Evolutionary conservation across 1,284 basidiomycete genomes (phyloP), one percentile per base, ranked within the genome.

Genomic region (Leccinum ponderosum): DNA sequence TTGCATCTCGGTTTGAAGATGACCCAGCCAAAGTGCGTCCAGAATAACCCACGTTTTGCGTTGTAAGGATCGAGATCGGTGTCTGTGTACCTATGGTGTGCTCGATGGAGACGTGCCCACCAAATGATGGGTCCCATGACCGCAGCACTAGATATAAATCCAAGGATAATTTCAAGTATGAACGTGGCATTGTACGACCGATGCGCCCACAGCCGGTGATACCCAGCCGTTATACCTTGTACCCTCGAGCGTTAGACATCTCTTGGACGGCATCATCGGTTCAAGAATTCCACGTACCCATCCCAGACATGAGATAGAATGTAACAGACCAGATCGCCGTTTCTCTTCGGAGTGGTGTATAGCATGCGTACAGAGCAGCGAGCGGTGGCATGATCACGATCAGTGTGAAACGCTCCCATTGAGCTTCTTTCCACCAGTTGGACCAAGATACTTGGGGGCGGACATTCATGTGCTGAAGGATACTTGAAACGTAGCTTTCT

Each of bases 1-100:
- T 84, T 90, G 64, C 88, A 83, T 60, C 93, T 85, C 52, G 93
- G 91, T 81, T 93, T 94, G 76, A 95, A 72, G 65, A 95, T 75
- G 87, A 95, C 94, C 93, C 94, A 96, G 57, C 93, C 93, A 59
- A 95, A 77, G 72, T 95, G 93, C 1, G 90, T 85, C 79, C 84
- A 87, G 71, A 79, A 82, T 70, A 90, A 83, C 17, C 93, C 94
- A 69, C 87, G 85, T 76, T 93, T 88, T 4, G 93, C 92, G 62
- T 90, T 89, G 81, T 95, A 95, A 0, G 93, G 94, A 79, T 95
- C 93, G 63, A 95, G 87, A 60, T 94, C 90, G 68, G 94, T 95
- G 80, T 96, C 94, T 74, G 93, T 95, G 81, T 95, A 95, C 60
- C 93, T 84, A 76, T 95, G 93, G 78, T 95, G 93, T 7, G 93